Percentiles rank a stretch among this genome's conserved stretches.
These are phyloP conservation scores for Cyberlindnera maritima DNA, from an alignment of 805 yeast species.

Conservation along the genomic window DNA sequence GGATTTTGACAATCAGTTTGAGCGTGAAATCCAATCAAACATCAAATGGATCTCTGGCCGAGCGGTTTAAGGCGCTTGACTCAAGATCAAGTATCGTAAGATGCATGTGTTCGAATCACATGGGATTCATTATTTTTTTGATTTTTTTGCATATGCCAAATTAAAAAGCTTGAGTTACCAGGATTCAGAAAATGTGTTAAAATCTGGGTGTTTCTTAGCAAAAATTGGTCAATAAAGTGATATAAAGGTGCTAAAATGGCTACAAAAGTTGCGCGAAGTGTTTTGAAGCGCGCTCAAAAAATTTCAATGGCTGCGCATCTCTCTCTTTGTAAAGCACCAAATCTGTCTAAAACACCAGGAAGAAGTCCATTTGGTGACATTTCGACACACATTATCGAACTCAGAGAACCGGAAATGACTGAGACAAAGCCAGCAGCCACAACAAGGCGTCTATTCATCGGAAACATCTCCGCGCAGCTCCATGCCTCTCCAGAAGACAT, in stretches of 20 bases:
- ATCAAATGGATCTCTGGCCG: conserved; percentile 23
- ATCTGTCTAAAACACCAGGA: background rate
- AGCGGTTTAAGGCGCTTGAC: conserved; percentile 26
- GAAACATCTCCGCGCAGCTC: conserved; percentile 58
- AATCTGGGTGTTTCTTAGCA: background rate
- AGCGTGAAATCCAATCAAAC: background rate
- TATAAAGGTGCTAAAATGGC: background rate
- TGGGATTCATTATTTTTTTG: conserved; percentile 21
- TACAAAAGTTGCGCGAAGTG: background rate
- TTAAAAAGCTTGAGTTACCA: too few relatives aligned
- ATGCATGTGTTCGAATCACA: conserved; percentile 25
- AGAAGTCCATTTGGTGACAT: background rate
- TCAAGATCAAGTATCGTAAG: conserved; percentile 25
- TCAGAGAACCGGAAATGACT: background rate
- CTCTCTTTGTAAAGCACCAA: background rate
- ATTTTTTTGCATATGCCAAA: background rate
- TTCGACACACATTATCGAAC: too few relatives aligned
- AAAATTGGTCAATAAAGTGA: background rate
- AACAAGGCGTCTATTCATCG: conserved; percentile 54
- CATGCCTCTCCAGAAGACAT: conserved; percentile 46
- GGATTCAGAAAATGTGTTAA: too few relatives aligned
- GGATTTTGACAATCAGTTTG: too few relatives aligned
- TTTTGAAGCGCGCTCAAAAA: background rate
- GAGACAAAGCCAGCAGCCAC: background rate
- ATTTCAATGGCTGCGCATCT: background rate